A percentile compares a stretch with the other conserved stretches of the same genome.
phyloP scores from a whole-genome alignment of 73 alveolate genomes.

The Tetrahymena malaccensis region DNA sequence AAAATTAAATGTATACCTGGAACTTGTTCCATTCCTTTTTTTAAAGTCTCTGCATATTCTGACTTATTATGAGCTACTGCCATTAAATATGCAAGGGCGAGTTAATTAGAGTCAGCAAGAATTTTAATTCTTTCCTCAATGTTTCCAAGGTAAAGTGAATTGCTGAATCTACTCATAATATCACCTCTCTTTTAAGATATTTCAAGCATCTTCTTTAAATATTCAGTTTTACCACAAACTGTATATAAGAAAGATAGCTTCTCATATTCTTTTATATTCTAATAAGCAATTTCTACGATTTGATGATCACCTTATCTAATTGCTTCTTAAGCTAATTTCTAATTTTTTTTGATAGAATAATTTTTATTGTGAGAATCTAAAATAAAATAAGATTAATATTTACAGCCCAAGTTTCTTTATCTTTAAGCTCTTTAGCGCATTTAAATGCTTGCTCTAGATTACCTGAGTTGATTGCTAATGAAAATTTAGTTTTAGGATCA shows the following conservation, averaged over 20 bases:
- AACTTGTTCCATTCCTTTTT: not conserved
- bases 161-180: not conserved
- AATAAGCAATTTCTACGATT: constrained; percentile 13
- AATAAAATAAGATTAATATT: not conserved
- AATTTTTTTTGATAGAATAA: not conserved
- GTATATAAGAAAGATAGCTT: constrained; percentile 5
- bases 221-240: not conserved
- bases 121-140: not conserved
- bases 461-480: constrained; percentile 10
- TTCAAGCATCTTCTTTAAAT: not conserved
- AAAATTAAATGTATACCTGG: not conserved
- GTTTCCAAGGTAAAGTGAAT: not conserved
- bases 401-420: not conserved
- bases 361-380: not conserved
- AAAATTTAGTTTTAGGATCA: constrained; percentile 29
- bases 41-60: not conserved
- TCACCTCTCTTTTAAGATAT: not conserved
- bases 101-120: not conserved
- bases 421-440: constrained; percentile 17
- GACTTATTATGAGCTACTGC: not conserved
- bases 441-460: constrained; percentile 27
- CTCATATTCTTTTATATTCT: constrained; percentile 18
- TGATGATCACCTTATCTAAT: constrained; percentile 31
- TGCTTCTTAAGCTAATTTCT: constrained; percentile 28
- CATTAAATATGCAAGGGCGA: not conserved